These are phyloP conservation scores for Russula sp. DNA, from an alignment of 768 basidiomycete genomes.

Conservation along the genomic window DNA sequence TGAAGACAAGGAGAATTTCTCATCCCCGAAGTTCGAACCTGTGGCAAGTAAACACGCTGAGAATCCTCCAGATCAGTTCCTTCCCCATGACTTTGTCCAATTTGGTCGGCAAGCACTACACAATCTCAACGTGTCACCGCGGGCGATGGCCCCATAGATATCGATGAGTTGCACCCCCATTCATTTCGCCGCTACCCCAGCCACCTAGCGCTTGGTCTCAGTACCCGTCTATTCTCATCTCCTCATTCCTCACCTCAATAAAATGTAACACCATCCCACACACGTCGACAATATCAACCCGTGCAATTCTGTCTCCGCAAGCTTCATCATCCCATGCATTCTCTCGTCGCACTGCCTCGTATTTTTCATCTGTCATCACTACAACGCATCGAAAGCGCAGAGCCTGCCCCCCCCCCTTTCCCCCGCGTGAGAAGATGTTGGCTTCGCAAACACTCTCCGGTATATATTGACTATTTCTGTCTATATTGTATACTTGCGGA, in stretches of 20 bases:
- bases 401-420: slow-evolving; percentile 1
- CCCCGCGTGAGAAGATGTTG: slow-evolving; percentile 21
- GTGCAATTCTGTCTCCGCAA: slow-evolving; percentile 40
- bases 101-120: slow-evolving; percentile 77
- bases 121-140: slow-evolving; percentile 63
- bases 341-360: slow-evolving; percentile 36
- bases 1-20: slow-evolving; percentile 78
- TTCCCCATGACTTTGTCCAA: slow-evolving; percentile 75
- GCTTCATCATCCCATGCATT: slow-evolving; percentile 42
- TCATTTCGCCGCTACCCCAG: slow-evolving; percentile 14
- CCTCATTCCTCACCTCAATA: slow-evolving; percentile 44
- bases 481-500: slow-evolving; percentile 25
- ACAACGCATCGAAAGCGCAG: slow-evolving; percentile 23
- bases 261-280: slow-evolving; percentile 76
- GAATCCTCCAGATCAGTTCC: slow-evolving; percentile 64
- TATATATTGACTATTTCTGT: slow-evolving; percentile 25
- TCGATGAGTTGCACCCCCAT: slow-evolving; percentile 19
- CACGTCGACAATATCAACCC: slow-evolving; percentile 54
- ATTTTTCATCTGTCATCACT: slow-evolving; percentile 26
- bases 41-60: slow-evolving; percentile 66
- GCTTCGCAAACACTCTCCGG: slow-evolving; percentile 21
- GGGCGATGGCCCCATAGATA: slow-evolving; percentile 53
- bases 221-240: slow-evolving; percentile 38
- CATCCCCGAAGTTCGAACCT: slow-evolving; percentile 56
- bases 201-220: slow-evolving; percentile 22